phyloP scores from a whole-genome alignment of 2,329 filamentous ascomycete species.

The Didymella keratinophila region DNA sequence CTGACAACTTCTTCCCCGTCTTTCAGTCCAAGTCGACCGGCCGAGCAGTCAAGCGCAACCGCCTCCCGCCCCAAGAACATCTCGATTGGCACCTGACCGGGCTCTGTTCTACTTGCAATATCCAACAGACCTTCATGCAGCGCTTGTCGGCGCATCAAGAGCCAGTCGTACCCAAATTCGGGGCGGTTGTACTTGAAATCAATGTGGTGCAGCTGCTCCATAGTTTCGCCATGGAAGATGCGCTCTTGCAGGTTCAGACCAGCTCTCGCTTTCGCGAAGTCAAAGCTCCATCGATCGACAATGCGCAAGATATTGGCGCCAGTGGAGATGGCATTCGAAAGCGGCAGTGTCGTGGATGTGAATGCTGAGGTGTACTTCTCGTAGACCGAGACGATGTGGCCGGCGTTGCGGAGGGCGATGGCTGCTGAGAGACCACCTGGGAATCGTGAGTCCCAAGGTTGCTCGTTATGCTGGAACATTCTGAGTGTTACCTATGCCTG shows the following conservation, averaged over 20 bases:
- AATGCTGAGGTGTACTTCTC: constrained; percentile 68
- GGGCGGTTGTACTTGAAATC: constrained; percentile 13
- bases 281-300: constrained; percentile 11
- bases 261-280: constrained; percentile 6
- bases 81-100: neutral
- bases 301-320: constrained; percentile 13
- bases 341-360: constrained; percentile 11
- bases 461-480: accelerated
- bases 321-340: constrained; percentile 11
- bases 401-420: constrained; percentile 61
- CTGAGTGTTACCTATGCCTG: neutral
- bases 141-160: constrained; percentile 16
- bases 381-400: constrained; percentile 68
- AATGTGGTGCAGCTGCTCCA: constrained; percentile 11
- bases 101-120: neutral
- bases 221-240: constrained; percentile 10
- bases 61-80: constrained; percentile 1
- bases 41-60: neutral
- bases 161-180: constrained; percentile 13
- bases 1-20: neutral
- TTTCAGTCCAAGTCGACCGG: neutral
- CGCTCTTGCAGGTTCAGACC: constrained; percentile 7
- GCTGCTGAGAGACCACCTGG: constrained; percentile 59
- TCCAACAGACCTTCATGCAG: constrained; percentile 11
- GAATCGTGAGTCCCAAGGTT: neutral